Evolutionary conservation across 441 rosid species (phyloP).

Genomic region (Erodium moschatum): DNA sequence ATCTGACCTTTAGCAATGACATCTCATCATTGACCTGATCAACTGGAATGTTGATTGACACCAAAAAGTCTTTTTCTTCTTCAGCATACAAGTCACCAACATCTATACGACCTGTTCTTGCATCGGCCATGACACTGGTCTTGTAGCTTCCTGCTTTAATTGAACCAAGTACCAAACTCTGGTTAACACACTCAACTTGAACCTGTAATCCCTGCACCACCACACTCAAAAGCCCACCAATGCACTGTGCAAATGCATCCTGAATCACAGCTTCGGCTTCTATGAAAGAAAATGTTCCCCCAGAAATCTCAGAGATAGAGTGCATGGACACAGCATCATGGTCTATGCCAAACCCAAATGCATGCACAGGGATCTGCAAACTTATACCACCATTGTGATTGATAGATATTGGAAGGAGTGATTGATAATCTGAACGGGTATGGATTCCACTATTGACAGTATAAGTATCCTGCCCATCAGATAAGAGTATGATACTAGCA

Average conservation of each 20-base stretch:
- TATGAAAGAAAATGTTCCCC: conserved; percentile 67
- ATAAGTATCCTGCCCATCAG: conserved; percentile 73
- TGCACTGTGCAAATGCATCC: conserved; percentile 76
- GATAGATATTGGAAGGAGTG: conserved; percentile 41
- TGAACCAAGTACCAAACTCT: conserved; percentile 28
- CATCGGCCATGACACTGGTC: conserved; percentile 27
- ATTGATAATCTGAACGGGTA: conserved; percentile 27
- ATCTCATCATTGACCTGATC: conserved; percentile 29
- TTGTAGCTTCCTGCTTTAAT: conserved; percentile 59
- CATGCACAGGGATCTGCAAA: conserved; percentile 49
- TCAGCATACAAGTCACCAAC: conserved; percentile 70
- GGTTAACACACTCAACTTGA: conserved; percentile 37
- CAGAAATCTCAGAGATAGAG: conserved; percentile 49
- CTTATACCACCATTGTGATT: conserved; percentile 26
- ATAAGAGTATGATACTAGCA: conserved; percentile 49
- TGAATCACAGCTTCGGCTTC: conserved; percentile 67
- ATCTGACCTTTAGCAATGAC: conserved; percentile 42
- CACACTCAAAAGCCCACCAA: conserved; percentile 67
- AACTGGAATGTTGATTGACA: conserved; percentile 43
- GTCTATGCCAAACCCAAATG: conserved; percentile 63
- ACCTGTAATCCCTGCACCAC: conserved; percentile 54
- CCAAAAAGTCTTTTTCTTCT: conserved; percentile 64
- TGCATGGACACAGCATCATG: conserved; percentile 69
- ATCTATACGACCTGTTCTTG: conserved; percentile 35
- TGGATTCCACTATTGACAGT: conserved; percentile 29